Evolutionary conservation across 139 green algal species (phyloP).

Genomic region (Micromonas pusilla): DNA sequence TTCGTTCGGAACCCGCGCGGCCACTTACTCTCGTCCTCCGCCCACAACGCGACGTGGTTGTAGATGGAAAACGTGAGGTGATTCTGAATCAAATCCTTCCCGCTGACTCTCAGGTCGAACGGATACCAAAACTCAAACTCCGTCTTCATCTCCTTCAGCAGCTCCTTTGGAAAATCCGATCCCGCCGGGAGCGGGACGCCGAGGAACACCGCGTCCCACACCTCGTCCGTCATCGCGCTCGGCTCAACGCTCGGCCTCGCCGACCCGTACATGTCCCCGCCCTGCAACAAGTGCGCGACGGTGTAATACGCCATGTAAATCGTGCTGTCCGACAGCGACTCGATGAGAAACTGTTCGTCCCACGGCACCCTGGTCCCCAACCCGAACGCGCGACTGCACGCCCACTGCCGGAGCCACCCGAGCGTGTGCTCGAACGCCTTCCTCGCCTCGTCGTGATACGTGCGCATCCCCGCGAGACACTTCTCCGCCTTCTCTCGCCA

Average conservation of each 20-base stretch:
- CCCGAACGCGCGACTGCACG: slow-evolving; percentile 89
- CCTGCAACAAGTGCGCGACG: slow-evolving; percentile 74
- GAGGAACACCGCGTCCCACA: slow-evolving; percentile 91
- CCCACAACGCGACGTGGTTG: slow-evolving; percentile 92
- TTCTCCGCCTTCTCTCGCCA: slow-evolving; percentile 55
- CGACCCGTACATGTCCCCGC: slow-evolving; percentile 84
- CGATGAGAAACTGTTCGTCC: slow-evolving; percentile 92
- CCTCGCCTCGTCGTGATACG: slow-evolving; percentile 40
- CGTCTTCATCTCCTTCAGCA: slow-evolving; percentile 54
- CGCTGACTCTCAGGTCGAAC: slow-evolving; percentile 85
- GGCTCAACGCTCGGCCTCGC: slow-evolving; percentile 45
- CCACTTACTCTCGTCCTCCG: slow-evolving; percentile 45
- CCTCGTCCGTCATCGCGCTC: slow-evolving; percentile 72
- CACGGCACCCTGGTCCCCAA: slow-evolving; percentile 91
- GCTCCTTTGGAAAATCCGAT: slow-evolving; percentile 48
- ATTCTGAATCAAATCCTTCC: slow-evolving; percentile 98
- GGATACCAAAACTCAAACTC: slow-evolving; percentile 99
- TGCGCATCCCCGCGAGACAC: slow-evolving; percentile 66
- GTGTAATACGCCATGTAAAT: slow-evolving; percentile 99
- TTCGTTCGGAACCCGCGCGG: slow-evolving; percentile 76
- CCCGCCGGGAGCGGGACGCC: slow-evolving; percentile 36
- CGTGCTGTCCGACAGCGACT: slow-evolving; percentile 96
- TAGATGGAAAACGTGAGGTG: slow-evolving; percentile 98
- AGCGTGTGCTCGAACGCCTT: slow-evolving; percentile 75
- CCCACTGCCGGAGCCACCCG: slow-evolving; percentile 94